Conservation (phyloP, 495 filamentous ascomycete species). For the Cercophora newfieldiana region DNA sequence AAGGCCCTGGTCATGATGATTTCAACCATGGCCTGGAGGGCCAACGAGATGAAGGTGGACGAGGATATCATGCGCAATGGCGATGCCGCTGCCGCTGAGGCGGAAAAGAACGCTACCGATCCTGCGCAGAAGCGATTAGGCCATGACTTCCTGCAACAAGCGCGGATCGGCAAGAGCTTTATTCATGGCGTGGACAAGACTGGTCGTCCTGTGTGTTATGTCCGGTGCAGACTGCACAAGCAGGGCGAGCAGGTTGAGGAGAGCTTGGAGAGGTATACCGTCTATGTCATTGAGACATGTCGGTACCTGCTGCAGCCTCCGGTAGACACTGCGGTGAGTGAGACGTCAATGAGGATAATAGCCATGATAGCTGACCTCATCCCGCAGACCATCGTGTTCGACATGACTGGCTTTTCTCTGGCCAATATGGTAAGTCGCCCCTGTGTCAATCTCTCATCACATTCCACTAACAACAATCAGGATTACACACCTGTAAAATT, state of each 20-base stretch:
- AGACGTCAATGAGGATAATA: background rate
- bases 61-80: conserved; percentile 81
- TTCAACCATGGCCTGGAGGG: conserved; percentile 89
- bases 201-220: conserved; percentile 84
- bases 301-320: conserved; percentile 75
- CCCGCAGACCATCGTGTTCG: conserved; percentile 77
- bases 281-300: conserved; percentile 92
- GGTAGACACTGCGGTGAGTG: conserved; percentile 86
- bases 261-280: conserved; percentile 82
- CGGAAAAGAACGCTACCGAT: conserved; percentile 54
- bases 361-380: conserved; percentile 24
- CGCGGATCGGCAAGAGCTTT: conserved; percentile 92
- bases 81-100: conserved; percentile 64
- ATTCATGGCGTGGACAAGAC: conserved; percentile 83
- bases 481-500: conserved; percentile 97
- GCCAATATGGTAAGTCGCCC: conserved; percentile 78
- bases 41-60: conserved; percentile 78
- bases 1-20: conserved; percentile 93
- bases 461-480: conserved; percentile 38
- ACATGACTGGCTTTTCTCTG: conserved; percentile 90
- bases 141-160: conserved; percentile 80
- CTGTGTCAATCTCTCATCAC: background rate
- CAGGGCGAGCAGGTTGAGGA: conserved; percentile 79
- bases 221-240: conserved; percentile 78
- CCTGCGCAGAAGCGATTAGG: conserved; percentile 62